Evolutionary conservation across 1,284 basidiomycete genomes (phyloP).

Genomic region (Peniophora sp.): DNA sequence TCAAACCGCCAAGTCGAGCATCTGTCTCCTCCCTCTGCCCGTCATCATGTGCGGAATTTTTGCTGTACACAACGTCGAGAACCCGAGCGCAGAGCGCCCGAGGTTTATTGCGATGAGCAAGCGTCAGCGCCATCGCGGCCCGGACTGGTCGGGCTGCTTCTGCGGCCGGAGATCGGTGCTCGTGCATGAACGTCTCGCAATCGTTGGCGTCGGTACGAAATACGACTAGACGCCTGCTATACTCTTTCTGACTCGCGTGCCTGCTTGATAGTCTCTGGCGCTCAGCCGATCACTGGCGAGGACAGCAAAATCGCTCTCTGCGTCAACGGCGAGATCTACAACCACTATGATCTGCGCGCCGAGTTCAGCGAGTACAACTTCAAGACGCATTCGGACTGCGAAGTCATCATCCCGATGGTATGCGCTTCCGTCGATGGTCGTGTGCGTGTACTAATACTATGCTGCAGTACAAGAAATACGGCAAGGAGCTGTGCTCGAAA

Average conservation of each 20-base stretch:
- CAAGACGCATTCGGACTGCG: slow-evolving; percentile 98
- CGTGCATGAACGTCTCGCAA: slow-evolving; percentile 88
- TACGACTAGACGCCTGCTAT: background rate
- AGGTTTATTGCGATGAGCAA: slow-evolving; percentile 82
- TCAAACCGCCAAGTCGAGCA: background rate
- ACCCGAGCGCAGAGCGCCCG: slow-evolving; percentile 60
- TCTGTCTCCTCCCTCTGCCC: slow-evolving; percentile 8
- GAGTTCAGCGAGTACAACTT: slow-evolving; percentile 66
- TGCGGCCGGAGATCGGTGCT: slow-evolving; percentile 77
- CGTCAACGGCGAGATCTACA: slow-evolving; percentile 99
- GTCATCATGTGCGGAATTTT: slow-evolving; percentile 82
- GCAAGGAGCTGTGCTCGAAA: slow-evolving; percentile 64
- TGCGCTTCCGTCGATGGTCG: slow-evolving; percentile 18
- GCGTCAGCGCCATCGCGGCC: slow-evolving; percentile 85
- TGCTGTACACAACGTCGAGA: slow-evolving; percentile 65
- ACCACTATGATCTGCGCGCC: slow-evolving; percentile 82
- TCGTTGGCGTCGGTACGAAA: slow-evolving; percentile 92
- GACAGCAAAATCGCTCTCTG: slow-evolving; percentile 84
- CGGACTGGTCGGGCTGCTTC: slow-evolving; percentile 94
- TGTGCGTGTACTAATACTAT: background rate
- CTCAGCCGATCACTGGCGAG: slow-evolving; percentile 88
- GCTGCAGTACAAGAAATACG: slow-evolving; percentile 77
- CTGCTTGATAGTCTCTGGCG: slow-evolving; percentile 77
- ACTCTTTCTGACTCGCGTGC: background rate
- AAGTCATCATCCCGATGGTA: slow-evolving; percentile 91